phyloP scores from a whole-genome alignment of 305 asterid species.

The Plantago coronopus region DNA sequence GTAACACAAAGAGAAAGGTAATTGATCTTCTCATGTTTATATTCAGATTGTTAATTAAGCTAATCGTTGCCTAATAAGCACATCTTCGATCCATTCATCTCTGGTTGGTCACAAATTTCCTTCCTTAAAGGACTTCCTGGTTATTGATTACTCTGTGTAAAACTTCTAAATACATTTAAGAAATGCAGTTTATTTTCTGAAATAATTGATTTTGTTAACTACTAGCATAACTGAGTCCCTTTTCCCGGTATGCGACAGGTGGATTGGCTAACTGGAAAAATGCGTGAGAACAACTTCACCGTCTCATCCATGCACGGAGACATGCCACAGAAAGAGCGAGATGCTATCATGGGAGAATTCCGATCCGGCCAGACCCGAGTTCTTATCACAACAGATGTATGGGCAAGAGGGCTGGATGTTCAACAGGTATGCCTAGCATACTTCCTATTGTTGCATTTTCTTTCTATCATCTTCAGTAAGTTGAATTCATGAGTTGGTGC shows the following conservation, averaged over 20 bases:
- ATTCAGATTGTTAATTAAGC: slow-evolving; percentile 1
- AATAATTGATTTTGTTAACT: not conserved
- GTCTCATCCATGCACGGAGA: slow-evolving; percentile 98
- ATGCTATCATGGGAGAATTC: slow-evolving; percentile 86
- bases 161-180: not conserved
- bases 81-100: too few relatives aligned
- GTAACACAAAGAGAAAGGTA: slow-evolving; percentile 88
- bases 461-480: not conserved
- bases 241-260: slow-evolving; percentile 38
- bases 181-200: not conserved
- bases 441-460: slow-evolving; percentile 7
- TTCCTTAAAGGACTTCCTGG: not conserved
- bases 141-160: not conserved
- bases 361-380: slow-evolving; percentile 84
- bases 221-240: not conserved
- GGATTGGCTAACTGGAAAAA: slow-evolving; percentile 83
- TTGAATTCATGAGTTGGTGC: not conserved
- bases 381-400: slow-evolving; percentile 95
- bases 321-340: slow-evolving; percentile 97
- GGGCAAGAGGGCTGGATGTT: slow-evolving; percentile 99
- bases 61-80: not conserved
- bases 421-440: slow-evolving; percentile 61
- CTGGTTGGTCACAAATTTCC: not conserved
- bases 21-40: slow-evolving; percentile 1
- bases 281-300: slow-evolving; percentile 88